Percentiles rank a stretch among this genome's conserved stretches.
Evolutionary conservation across 1,284 basidiomycete genomes (phyloP).

Genomic region (Wolfiporia cocos): DNA sequence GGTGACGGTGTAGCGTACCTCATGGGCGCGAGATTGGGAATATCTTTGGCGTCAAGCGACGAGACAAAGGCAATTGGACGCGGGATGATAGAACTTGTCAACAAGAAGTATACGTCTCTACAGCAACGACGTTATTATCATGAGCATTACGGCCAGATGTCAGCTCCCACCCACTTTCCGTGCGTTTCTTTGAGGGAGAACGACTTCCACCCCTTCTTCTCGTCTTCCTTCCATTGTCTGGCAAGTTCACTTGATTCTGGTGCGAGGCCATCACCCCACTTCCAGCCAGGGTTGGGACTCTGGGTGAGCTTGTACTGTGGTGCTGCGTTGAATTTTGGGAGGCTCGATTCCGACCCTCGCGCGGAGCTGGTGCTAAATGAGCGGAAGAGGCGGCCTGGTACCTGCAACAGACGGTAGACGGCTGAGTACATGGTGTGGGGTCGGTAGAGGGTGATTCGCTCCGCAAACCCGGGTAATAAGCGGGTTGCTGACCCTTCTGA

Average conservation of each 20-base stretch:
- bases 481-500: background rate
- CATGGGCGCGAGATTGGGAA: slow-evolving; percentile 55
- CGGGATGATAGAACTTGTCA: slow-evolving; percentile 65
- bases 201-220: slow-evolving; percentile 34
- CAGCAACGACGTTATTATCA: background rate
- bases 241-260: slow-evolving; percentile 21
- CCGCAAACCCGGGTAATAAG: background rate
- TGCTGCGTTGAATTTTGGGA: slow-evolving; percentile 27
- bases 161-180: slow-evolving; percentile 7
- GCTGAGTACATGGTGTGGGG: slow-evolving; percentile 1
- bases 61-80: slow-evolving; percentile 76
- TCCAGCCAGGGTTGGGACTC: slow-evolving; percentile 48
- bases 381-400: slow-evolving; percentile 6
- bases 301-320: slow-evolving; percentile 36
- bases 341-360: slow-evolving; percentile 3
- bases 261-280: slow-evolving; percentile 43
- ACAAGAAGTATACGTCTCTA: slow-evolving; percentile 46
- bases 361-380: slow-evolving; percentile 3
- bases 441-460: background rate
- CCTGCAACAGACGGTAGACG: slow-evolving; percentile 4
- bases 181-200: slow-evolving; percentile 14
- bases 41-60: slow-evolving; percentile 46
- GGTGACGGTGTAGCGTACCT: slow-evolving; percentile 9
- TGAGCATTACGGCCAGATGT: background rate
- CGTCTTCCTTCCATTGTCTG: slow-evolving; percentile 28